Conservation (phyloP, 371 early-diverging fungal species). For the Phascolomyces articulosus region DNA sequence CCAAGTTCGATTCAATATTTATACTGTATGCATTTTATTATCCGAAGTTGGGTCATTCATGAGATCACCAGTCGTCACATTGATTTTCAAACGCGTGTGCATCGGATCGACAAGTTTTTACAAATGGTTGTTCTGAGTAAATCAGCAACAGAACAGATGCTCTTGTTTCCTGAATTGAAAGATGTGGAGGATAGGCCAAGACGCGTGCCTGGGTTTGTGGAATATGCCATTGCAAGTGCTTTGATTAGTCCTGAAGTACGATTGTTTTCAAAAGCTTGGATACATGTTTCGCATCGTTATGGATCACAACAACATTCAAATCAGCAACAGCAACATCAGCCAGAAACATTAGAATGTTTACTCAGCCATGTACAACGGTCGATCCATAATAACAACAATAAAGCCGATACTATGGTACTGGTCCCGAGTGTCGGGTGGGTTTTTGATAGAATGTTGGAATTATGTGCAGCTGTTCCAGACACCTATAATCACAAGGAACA, state of each 20-base stretch:
- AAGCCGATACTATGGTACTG: conserved; percentile 15
- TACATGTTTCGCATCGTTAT: conserved; percentile 55
- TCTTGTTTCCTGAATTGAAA: conserved; percentile 35
- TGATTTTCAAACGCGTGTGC: conserved; percentile 53
- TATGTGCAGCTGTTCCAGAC: conserved; percentile 49
- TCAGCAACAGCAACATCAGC: conserved; percentile 29
- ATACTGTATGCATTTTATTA: conserved; percentile 70
- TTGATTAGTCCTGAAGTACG: conserved; percentile 81
- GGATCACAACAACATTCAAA: conserved; percentile 23
- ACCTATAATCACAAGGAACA: conserved; percentile 41
- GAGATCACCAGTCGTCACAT: conserved; percentile 60
- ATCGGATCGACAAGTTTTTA: conserved; percentile 67
- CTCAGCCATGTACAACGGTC: conserved; percentile 12
- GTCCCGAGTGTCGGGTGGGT: conserved; percentile 61
- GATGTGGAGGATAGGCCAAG: conserved; percentile 17
- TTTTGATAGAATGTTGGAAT: conserved; percentile 54
- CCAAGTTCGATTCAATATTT: conserved; percentile 74
- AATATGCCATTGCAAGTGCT: conserved; percentile 75
- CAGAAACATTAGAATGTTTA: conserved; percentile 65
- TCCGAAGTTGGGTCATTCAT: conserved; percentile 75
- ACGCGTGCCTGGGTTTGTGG: conserved; percentile 78
- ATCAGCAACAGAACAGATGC: conserved; percentile 36
- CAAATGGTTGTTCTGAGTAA: conserved; percentile 63
- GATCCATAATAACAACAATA: neutral
- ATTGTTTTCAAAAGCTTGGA: conserved; percentile 70